Percentiles rank a stretch among this genome's conserved stretches.
These are phyloP conservation scores for Clonostachys sp. DNA, from an alignment of 2,329 filamentous ascomycete species.

Conservation along the genomic window DNA sequence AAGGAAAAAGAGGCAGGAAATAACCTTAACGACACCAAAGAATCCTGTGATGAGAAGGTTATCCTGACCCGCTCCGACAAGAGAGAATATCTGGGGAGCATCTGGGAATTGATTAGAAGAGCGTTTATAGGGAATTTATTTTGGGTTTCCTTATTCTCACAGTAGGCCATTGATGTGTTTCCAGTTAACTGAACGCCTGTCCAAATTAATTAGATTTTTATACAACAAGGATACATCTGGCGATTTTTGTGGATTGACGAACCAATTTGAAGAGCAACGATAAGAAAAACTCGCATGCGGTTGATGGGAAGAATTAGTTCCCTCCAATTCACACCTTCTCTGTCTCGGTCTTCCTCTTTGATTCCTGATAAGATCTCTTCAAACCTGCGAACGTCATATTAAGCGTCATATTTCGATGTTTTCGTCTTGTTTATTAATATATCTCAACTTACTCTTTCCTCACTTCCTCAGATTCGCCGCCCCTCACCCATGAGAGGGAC, in stretches of 20 bases:
- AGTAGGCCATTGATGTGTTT: slow-evolving; percentile 46
- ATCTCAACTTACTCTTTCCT: slow-evolving; percentile 15
- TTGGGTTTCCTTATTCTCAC: slow-evolving; percentile 10
- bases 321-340: slow-evolving; percentile 32
- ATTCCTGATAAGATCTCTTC: slow-evolving; percentile 37
- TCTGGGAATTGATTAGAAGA: slow-evolving; percentile 13
- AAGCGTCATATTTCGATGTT: too few relatives aligned
- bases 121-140: too few relatives aligned
- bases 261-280: slow-evolving; percentile 42
- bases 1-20: slow-evolving; percentile 38
- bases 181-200: slow-evolving; percentile 38
- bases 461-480: slow-evolving; percentile 30
- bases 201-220: too few relatives aligned
- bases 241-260: background rate
- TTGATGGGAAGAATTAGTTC: slow-evolving; percentile 38
- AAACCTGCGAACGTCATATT: slow-evolving; percentile 9
- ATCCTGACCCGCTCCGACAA: slow-evolving; percentile 39
- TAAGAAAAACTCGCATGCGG: slow-evolving; percentile 39
- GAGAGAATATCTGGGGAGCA: slow-evolving; percentile 44
- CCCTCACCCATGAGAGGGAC: slow-evolving; percentile 45
- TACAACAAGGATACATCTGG: too few relatives aligned
- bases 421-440: too few relatives aligned
- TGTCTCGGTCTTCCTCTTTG: slow-evolving; percentile 30
- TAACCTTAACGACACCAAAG: slow-evolving; percentile 46
- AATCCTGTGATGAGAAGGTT: slow-evolving; percentile 44